Base-by-base conservation (phyloP, 371 early-diverging fungal genomes). In the Mortierella sp. region DNA sequence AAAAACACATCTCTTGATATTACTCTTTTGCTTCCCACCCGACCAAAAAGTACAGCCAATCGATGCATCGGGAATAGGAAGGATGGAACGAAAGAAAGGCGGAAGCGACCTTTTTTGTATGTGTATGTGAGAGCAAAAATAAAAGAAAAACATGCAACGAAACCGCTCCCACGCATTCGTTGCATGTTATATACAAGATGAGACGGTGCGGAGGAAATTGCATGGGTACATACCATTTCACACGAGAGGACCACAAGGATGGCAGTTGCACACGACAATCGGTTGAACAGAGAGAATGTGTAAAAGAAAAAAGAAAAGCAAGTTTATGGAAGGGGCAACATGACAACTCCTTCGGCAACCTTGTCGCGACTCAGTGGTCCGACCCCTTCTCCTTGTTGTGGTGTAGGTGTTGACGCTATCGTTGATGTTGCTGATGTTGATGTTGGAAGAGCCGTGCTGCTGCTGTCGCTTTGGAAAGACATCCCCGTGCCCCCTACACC, bases 401-500 rank as follows among this genome's bases (percentile, higher is more conserved):
- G 6, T 60, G 79, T 3, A 56, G 43, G 2, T 60, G 79, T 3
- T 68, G 43, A 27, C 78, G 81, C 11, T 78, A 74, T 38, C 76
- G 85, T 38, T 81, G 83, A 35, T 41, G 35, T 35, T 14, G 49
- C 46, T n/a, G 49, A 27, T 43, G 51, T 18, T 49, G 65, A 14
- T 63, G 38, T 29, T 49, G 49, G 29, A n/a, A 24, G 7, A 29
- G 54, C n/a, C 76, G 80, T 29, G 75, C 24, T 1, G 78, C 77
- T 21, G 46, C 75, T 29, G 18, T 77, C 80, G 68, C 75, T 82
- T 72, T 86, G 82, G 75, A 86, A 82, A 0, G 80, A 70, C 74
- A 75, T 76, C 44, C 86, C 86, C 21, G 82, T 77, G 18, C 86
- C 86, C 27, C 77, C 77, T 29, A 82, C 75, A 27, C 82, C 82